Evolutionary conservation across 495 filamentous ascomycete genomes (phyloP).

Genomic region (Hyaloscypha bicolor): DNA sequence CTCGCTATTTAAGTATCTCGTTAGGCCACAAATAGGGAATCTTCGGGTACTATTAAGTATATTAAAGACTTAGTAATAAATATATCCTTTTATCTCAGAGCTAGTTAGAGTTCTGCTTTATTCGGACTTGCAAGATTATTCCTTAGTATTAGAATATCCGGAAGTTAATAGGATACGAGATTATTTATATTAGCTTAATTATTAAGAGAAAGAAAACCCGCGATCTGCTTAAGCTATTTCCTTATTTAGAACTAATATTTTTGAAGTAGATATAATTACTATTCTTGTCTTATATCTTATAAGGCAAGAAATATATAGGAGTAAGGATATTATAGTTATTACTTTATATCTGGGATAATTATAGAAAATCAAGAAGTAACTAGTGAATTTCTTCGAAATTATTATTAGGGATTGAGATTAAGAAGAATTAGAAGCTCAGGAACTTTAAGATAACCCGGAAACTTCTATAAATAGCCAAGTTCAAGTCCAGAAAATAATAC

Average conservation of each 20-base stretch:
- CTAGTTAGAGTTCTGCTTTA: constrained; percentile 62
- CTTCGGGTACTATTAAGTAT: constrained; percentile 54
- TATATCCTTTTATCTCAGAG: constrained; percentile 70
- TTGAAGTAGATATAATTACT: constrained; percentile 29
- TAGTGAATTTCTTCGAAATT: constrained; percentile 59
- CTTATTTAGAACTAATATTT: too few species aligned
- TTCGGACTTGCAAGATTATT: constrained; percentile 60
- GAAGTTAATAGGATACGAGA: constrained; percentile 65
- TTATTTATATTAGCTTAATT: constrained; percentile 76
- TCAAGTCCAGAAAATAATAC: constrained; percentile 48
- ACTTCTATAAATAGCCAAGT: constrained; percentile 26
- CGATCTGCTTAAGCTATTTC: too few species aligned
- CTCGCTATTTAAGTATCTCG: constrained; percentile 71
- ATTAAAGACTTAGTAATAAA: constrained; percentile 71
- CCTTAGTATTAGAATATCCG: constrained; percentile 55
- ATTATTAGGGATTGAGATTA: constrained; percentile 68
- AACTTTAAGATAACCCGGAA: constrained; percentile 38
- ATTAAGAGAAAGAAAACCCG: constrained; percentile 43
- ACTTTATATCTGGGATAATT: constrained; percentile 80
- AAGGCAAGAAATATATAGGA: constrained; percentile 64
- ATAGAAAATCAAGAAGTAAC: constrained; percentile 53
- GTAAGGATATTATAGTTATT: constrained; percentile 73
- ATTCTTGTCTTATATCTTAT: constrained; percentile 72
- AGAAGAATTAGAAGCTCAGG: constrained; percentile 54
- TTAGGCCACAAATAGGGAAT: constrained; percentile 43